Evolutionary conservation across 169 alveolate species (phyloP).

Genomic region (Plasmodium gonderi): DNA sequence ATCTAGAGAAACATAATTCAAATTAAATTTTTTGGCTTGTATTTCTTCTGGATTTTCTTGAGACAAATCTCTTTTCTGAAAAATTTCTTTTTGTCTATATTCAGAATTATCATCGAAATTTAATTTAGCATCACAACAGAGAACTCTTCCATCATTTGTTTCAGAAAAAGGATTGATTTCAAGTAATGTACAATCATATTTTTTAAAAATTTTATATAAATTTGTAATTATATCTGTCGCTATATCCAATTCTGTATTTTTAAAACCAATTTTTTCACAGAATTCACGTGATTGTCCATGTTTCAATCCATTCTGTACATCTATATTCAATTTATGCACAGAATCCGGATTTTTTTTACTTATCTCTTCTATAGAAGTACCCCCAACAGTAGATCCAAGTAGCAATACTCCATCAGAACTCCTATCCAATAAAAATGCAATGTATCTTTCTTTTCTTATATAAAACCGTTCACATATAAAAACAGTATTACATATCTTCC

Average conservation of each 20-base stretch:
- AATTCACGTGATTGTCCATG: constrained; percentile 77
- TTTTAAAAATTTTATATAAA: constrained; percentile 88
- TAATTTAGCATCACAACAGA: constrained; percentile 95
- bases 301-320: constrained; percentile 85
- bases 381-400: constrained; percentile 91
- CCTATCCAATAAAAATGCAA: constrained; percentile 94
- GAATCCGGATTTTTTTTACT: constrained; percentile 88
- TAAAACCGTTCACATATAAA: constrained; percentile 87
- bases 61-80: constrained; percentile 82
- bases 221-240: constrained; percentile 74
- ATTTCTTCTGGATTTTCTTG: constrained; percentile 90
- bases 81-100: constrained; percentile 93
- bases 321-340: constrained; percentile 81
- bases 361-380: constrained; percentile 92
- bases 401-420: constrained; percentile 90
- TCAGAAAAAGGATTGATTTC: constrained; percentile 97
- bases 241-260: constrained; percentile 71
- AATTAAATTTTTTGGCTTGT: constrained; percentile 91
- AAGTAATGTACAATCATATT: constrained; percentile 92
- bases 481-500: constrained; percentile 88
- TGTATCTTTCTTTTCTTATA: constrained; percentile 91
- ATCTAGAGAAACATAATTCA: constrained; percentile 94
- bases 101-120: constrained; percentile 96
- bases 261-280: constrained; percentile 81
- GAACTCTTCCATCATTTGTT: constrained; percentile 87